These are phyloP conservation scores for Pholiota molesta DNA, from an alignment of 768 basidiomycete species.

Conservation along the genomic window DNA sequence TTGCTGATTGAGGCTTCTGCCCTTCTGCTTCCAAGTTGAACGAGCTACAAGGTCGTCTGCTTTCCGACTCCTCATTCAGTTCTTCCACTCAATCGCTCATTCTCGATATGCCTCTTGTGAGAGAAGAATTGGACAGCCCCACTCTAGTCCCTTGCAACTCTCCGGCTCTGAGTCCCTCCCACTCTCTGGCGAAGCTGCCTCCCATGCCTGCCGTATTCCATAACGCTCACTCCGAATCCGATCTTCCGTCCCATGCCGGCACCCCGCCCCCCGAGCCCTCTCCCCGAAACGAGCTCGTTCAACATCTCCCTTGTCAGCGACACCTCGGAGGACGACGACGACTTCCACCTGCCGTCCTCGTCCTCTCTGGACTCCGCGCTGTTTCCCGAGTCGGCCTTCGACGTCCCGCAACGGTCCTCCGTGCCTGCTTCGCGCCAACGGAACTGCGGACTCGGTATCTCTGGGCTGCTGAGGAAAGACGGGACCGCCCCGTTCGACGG, in stretches of 20 bases:
- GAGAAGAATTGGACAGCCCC: not conserved
- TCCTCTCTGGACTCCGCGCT: constrained; percentile 7
- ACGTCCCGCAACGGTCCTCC: not conserved
- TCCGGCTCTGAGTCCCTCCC: constrained; percentile 13
- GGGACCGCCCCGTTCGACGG: constrained; percentile 17
- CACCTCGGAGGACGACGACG: constrained; percentile 15
- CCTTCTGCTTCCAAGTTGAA: not conserved
- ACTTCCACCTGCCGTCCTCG: constrained; percentile 1
- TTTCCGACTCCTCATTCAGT: not conserved
- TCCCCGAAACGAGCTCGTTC: constrained; percentile 14
- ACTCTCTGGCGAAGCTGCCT: constrained; percentile 1
- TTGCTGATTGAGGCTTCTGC: not conserved
- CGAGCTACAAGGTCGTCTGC: not conserved
- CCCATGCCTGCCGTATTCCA: not conserved
- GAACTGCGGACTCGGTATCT: constrained; percentile 16
- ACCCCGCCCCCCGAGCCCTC: not conserved
- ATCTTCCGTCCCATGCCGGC: not conserved
- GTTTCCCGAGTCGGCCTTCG: not conserved
- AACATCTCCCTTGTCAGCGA: constrained; percentile 23
- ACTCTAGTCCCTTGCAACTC: constrained; percentile 18
- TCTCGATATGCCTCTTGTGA: not conserved
- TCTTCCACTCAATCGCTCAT: not conserved
- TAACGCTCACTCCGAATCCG: not conserved
- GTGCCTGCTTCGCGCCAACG: not conserved
- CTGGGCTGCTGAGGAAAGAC: constrained; percentile 19